Evolutionary conservation across 345 rosid species (phyloP).

Genomic region (Populus ilicifolia): DNA sequence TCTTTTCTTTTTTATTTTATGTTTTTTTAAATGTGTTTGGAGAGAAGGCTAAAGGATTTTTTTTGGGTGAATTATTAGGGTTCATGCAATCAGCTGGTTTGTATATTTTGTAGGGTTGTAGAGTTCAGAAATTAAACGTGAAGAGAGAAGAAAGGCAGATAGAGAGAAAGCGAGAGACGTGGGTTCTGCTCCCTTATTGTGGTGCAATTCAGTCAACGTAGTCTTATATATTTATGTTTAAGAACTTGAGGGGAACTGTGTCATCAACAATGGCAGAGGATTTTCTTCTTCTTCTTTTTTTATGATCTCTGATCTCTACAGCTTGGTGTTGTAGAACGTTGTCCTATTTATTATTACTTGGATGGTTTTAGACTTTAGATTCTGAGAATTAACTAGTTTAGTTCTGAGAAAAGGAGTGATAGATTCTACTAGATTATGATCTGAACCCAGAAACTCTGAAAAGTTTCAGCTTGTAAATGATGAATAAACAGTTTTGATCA

Average conservation of each 20-base stretch:
- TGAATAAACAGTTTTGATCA: background rate
- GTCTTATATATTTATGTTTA: constrained; percentile 32
- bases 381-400: constrained; percentile 9
- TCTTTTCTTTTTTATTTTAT: too few relatives aligned
- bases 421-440: constrained; percentile 17
- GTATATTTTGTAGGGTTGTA: background rate
- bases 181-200: constrained; percentile 51
- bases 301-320: background rate
- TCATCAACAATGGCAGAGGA: constrained; percentile 37
- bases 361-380: constrained; percentile 16
- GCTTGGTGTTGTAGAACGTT: background rate
- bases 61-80: background rate
- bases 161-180: constrained; percentile 42
- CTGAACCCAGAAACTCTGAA: constrained; percentile 30
- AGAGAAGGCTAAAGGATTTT: background rate
- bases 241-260: constrained; percentile 46
- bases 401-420: background rate
- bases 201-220: constrained; percentile 47
- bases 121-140: constrained; percentile 7
- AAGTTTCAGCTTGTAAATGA: constrained; percentile 33
- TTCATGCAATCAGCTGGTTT: background rate
- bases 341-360: constrained; percentile 10
- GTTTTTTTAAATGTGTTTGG: background rate
- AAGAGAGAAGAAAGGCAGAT: constrained; percentile 2
- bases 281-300: background rate